A percentile compares a stretch with the other conserved stretches of the same genome.
Conservation (phyloP, 2,329 filamentous ascomycete genomes). For the Diaporthe sp. region DNA sequence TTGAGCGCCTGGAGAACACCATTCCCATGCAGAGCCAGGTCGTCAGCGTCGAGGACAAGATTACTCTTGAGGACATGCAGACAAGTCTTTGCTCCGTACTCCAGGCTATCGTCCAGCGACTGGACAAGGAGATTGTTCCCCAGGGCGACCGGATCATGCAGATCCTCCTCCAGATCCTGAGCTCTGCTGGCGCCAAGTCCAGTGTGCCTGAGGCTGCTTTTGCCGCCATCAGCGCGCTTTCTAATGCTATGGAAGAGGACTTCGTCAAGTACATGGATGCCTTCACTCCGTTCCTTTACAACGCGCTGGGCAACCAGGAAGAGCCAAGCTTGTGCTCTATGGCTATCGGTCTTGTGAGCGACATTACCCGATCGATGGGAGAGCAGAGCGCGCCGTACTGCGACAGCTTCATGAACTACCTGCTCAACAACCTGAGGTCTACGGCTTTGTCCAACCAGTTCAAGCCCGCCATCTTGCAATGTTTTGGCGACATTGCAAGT, state of each 20-base stretch:
- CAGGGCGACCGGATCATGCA: slow-evolving; percentile 97
- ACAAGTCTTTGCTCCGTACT: slow-evolving; percentile 93
- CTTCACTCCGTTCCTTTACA: slow-evolving; percentile 93
- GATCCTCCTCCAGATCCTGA: slow-evolving; percentile 84
- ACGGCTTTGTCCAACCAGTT: slow-evolving; percentile 93
- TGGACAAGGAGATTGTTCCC: slow-evolving; percentile 91
- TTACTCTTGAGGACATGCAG: slow-evolving; percentile 97
- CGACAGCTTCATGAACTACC: slow-evolving; percentile 97
- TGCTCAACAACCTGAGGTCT: slow-evolving; percentile 90
- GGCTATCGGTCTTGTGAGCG: slow-evolving; percentile 96
- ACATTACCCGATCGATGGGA: slow-evolving; percentile 92
- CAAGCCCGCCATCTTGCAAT: slow-evolving; percentile 97
- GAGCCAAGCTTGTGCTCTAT: slow-evolving; percentile 95
- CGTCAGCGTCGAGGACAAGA: slow-evolving; percentile 95
- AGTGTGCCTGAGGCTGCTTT: slow-evolving; percentile 96
- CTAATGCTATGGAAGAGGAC: slow-evolving; percentile 90
- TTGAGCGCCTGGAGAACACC: slow-evolving; percentile 92
- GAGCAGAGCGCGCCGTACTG: slow-evolving; percentile 94
- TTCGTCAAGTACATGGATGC: slow-evolving; percentile 98
- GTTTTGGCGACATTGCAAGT: slow-evolving; percentile 96
- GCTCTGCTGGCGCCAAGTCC: slow-evolving; percentile 84
- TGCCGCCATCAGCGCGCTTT: slow-evolving; percentile 90
- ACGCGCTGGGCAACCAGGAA: slow-evolving; percentile 94
- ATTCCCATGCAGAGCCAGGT: slow-evolving; percentile 92
- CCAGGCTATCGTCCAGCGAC: slow-evolving; percentile 88